Evolutionary conservation across 2,329 filamentous ascomycete species (phyloP), one percentile per base, ranked within the genome.

Genomic region (Teratosphaeria destructans): DNA sequence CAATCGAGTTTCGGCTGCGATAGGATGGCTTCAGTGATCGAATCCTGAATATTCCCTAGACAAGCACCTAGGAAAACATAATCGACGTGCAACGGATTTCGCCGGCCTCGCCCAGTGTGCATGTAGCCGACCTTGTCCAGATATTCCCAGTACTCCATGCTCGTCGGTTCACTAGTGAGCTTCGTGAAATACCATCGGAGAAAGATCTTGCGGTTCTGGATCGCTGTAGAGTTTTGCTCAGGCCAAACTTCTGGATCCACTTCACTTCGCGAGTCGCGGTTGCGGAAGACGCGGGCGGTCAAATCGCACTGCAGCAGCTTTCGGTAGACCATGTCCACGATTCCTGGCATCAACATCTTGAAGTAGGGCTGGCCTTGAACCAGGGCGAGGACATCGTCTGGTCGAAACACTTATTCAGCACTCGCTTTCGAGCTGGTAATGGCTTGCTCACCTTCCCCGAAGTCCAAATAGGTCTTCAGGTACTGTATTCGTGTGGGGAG

Each of bases 261-360:
- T 65, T 89, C 85, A 63, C 85, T 86, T 52, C 83, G 84, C 8
- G 80, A 82, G 58, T 79, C 77, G 54, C 79, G 73, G 1, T 80
- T 83, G 60, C 84, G 81, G 71, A 93, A 90, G 14, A 88, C 87
- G 57, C 87, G 82, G 1, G 89, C 88, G 3, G 89, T 94, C 72
- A 93, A 89, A 70, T 93, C 89, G 74, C 89, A 89, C 68, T 85
- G 83, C 11, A 93, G 78, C 0, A 94, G 81, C 71, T 93, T 93
- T 69, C 85, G 85, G 77, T 93, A 94, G 37, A 93, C 87, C 61
- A 91, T 88, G 74, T 92, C 90, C 68, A 93, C 88, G 26, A 94
- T 82, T 54, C 88, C 86, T 1, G 90, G 90, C 63, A 93, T 90
- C 35, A 93, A 81, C n/a, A 86, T 84, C 68, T 87, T 88, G 76